A percentile compares a stretch with the other conserved stretches of the same genome.
Evolutionary conservation across 768 basidiomycete species (phyloP).

Genomic region (Mycena indigotica): DNA sequence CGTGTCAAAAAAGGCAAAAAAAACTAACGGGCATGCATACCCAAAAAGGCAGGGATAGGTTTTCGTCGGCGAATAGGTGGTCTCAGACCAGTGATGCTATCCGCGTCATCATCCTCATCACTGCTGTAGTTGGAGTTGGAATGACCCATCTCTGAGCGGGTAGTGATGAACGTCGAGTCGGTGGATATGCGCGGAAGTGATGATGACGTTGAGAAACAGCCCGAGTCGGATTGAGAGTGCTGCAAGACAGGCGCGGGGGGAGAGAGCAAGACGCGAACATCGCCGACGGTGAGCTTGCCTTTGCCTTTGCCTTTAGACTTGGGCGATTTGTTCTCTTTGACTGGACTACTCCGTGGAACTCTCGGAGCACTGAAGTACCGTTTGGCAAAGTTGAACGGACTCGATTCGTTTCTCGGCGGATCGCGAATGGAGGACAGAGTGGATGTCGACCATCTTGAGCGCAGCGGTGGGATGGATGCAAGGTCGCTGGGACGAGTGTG

Average conservation of each 20-base stretch:
- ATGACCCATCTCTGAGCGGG: neutral
- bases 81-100: neutral
- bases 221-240: neutral
- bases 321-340: neutral
- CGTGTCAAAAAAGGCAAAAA: neutral
- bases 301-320: neutral
- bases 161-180: neutral
- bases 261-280: constrained; percentile 1
- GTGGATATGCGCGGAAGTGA: neutral
- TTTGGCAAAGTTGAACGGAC: neutral
- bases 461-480: neutral
- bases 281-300: constrained; percentile 1
- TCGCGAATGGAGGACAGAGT: neutral
- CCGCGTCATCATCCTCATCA: neutral
- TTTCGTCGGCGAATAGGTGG: neutral
- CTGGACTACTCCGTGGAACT: neutral
- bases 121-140: neutral
- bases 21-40: neutral
- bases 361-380: neutral
- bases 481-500: neutral
- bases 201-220: neutral
- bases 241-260: neutral
- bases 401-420: neutral
- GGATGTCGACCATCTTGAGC: neutral
- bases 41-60: neutral